A percentile compares a stretch with the other conserved stretches of the same genome.
Conservation (phyloP, 164 flowering plant species). For the Warburgia ugandensis region DNA sequence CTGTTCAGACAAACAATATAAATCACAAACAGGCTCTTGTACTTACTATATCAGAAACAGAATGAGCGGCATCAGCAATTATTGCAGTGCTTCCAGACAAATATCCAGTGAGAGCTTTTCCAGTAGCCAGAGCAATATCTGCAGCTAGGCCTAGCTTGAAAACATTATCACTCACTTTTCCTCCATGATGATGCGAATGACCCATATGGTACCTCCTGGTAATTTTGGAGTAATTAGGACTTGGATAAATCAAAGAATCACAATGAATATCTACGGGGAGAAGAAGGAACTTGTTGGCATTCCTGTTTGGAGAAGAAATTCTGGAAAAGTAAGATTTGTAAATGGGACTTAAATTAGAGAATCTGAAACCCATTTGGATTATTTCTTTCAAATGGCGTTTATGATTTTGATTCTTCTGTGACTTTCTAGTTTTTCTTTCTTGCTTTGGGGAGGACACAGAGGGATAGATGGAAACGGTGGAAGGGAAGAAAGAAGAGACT, state of each 20-base stretch:
- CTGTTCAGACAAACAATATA: too few relatives aligned
- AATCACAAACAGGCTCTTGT: too few relatives aligned
- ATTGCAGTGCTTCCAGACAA: constrained; percentile 87
- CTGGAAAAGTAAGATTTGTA: neutral
- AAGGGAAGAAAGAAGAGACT: too few relatives aligned
- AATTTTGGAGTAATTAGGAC: constrained; percentile 15
- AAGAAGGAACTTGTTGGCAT: neutral
- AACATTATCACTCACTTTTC: constrained; percentile 49
- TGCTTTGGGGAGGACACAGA: too few relatives aligned
- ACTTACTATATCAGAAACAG: constrained; percentile 83
- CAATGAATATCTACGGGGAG: neutral
- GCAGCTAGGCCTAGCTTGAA: constrained; percentile 78
- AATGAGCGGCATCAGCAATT: constrained; percentile 94
- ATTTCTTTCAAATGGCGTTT: too few relatives aligned
- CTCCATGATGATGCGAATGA: constrained; percentile 34
- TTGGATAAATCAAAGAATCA: neutral
- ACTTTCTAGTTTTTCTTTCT: too few relatives aligned
- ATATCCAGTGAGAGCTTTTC: constrained; percentile 78
- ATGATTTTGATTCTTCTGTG: too few relatives aligned
- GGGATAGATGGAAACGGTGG: too few relatives aligned
- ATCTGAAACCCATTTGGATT: constrained; percentile 13
- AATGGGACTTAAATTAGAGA: neutral
- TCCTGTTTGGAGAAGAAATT: neutral
- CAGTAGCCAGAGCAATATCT: constrained; percentile 57
- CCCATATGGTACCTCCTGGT: constrained; percentile 65